A percentile compares a stretch with the other conserved stretches of the same genome.
phyloP scores from a whole-genome alignment of 306 rosid genomes.

The Inga leiocalycina region DNA sequence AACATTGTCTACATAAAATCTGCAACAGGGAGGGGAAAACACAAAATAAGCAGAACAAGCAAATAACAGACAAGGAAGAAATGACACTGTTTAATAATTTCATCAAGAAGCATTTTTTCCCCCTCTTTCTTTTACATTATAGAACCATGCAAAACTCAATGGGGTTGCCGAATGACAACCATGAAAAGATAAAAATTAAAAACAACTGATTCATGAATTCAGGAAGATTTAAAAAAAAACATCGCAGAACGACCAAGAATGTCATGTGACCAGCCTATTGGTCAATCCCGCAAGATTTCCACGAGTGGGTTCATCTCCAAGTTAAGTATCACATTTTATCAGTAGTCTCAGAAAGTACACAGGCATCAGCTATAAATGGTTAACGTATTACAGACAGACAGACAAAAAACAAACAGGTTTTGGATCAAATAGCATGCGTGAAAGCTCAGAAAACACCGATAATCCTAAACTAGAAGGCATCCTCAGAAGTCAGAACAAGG shows the following conservation, averaged over 20 bases:
- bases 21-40: slow-evolving; percentile 33
- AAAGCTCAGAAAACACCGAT: slow-evolving; percentile 9
- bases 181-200: slow-evolving; percentile 1
- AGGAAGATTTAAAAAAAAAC: slow-evolving; percentile 20
- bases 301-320: slow-evolving; percentile 32
- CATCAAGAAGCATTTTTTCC: background rate
- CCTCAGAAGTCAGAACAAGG: slow-evolving; percentile 26
- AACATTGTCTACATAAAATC: slow-evolving; percentile 84
- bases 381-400: slow-evolving; percentile 25
- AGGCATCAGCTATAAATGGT: slow-evolving; percentile 22
- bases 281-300: slow-evolving; percentile 36
- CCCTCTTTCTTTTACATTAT: background rate
- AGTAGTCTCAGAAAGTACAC: slow-evolving; percentile 26
- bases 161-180: slow-evolving; percentile 1
- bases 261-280: slow-evolving; percentile 24
- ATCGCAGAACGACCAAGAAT: slow-evolving; percentile 28
- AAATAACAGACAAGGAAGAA: background rate
- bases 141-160: background rate
- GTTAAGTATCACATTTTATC: background rate
- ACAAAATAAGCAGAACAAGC: slow-evolving; percentile 17
- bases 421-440: slow-evolving; percentile 48
- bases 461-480: slow-evolving; percentile 26
- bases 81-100: background rate
- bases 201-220: slow-evolving; percentile 24
- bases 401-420: slow-evolving; percentile 33